Percentiles rank a stretch among this genome's conserved stretches.
Conservation (phyloP, 805 yeast species). For the Kockiozyma suomiensis region DNA sequence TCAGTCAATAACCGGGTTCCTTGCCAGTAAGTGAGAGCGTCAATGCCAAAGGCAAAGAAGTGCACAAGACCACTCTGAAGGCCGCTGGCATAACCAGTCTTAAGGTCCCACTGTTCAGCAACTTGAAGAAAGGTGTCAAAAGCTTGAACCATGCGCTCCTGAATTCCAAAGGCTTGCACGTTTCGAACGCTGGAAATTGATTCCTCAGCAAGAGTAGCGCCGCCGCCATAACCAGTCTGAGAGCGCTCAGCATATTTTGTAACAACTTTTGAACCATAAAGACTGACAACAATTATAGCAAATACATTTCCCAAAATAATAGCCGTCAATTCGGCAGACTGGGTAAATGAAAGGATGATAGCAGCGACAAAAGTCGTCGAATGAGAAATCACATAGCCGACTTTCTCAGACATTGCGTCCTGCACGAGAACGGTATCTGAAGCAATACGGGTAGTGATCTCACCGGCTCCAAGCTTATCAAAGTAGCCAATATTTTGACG, state of each 20-base stretch:
- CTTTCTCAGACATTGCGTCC: conserved; percentile 49
- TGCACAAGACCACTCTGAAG: conserved; percentile 46
- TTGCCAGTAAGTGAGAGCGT: conserved; percentile 49
- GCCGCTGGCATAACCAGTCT: conserved; percentile 40
- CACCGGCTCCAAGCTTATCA: conserved; percentile 49
- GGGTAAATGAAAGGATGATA: conserved; percentile 44
- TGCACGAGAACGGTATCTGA: conserved; percentile 48
- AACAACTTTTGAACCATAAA: conserved; percentile 40
- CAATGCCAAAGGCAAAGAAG: conserved; percentile 44
- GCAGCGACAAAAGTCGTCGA: conserved; percentile 47
- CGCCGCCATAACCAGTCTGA: conserved; percentile 30
- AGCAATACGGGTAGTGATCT: conserved; percentile 48
- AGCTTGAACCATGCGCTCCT: conserved; percentile 41
- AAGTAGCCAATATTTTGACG: conserved; percentile 49
- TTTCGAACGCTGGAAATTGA: conserved; percentile 47
- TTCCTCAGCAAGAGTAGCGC: conserved; percentile 47
- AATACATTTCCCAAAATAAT: conserved; percentile 44
- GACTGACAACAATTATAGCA: conserved; percentile 41
- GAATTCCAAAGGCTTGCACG: conserved; percentile 49
- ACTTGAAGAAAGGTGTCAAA: conserved; percentile 41
- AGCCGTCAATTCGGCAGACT: conserved; percentile 44
- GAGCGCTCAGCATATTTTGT: conserved; percentile 26
- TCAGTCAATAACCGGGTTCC: conserved; percentile 46
- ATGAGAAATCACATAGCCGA: conserved; percentile 46
- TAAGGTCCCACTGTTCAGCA: conserved; percentile 37